A percentile compares a stretch with the other conserved stretches of the same genome.
Conservation (phyloP, 305 asterid genomes). For the Fraxinus greggii region DNA sequence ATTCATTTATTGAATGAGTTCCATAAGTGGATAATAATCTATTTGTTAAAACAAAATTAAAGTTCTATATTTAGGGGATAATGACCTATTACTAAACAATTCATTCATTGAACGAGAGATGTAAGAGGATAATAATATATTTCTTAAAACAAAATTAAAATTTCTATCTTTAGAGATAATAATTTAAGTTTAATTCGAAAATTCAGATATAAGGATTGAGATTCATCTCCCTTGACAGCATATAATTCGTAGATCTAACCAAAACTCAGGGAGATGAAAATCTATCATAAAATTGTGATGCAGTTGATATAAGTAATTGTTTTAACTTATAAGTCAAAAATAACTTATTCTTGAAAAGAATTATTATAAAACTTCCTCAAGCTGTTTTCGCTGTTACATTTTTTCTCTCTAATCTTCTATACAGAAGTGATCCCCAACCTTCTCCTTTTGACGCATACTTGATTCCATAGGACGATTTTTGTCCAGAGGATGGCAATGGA, state of each 20-base stretch:
- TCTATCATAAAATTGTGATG: neutral
- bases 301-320: neutral
- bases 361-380: neutral
- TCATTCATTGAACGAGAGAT: neutral
- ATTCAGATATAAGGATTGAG: neutral
- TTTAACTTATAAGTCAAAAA: neutral
- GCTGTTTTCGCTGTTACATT: too few relatives aligned
- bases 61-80: neutral
- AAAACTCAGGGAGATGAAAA: neutral
- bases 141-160: neutral
- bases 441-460: neutral
- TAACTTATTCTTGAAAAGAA: neutral
- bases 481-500: neutral
- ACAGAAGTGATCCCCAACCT: neutral
- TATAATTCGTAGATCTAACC: neutral
- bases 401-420: neutral
- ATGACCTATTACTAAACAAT: neutral
- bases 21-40: neutral
- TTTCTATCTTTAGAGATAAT: neutral
- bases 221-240: neutral
- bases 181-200: neutral
- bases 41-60: neutral
- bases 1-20: neutral
- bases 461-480: neutral
- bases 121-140: neutral